Percentiles rank a stretch among this genome's conserved stretches.
Conservation (phyloP, 2,329 filamentous ascomycete species). For the Tolypocladium ovalisporum region DNA sequence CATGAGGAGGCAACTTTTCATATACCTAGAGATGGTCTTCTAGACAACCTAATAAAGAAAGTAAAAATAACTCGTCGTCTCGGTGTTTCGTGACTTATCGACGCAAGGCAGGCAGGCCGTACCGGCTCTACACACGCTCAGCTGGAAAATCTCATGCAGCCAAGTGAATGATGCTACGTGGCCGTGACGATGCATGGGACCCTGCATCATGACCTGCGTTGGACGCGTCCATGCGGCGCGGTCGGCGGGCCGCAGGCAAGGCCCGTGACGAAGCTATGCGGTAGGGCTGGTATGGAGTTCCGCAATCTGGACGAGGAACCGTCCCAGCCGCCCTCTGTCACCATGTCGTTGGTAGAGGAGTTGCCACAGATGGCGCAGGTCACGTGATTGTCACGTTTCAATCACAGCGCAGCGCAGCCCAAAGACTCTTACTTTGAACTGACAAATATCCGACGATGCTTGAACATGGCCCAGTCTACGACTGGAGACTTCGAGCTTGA, state of each 20-base stretch:
- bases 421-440: not conserved
- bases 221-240: too few species aligned
- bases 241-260: not conserved
- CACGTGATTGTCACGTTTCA: not conserved
- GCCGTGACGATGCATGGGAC: not conserved
- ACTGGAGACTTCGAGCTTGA: too few species aligned
- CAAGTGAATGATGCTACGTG: not conserved
- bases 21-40: conserved; percentile 24
- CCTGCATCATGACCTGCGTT: not conserved
- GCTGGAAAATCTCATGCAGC: not conserved
- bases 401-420: not conserved
- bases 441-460: not conserved
- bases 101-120: too few species aligned
- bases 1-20: conserved; percentile 24
- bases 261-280: not conserved
- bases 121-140: too few species aligned
- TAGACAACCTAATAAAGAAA: conserved; percentile 32
- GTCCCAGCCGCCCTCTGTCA: too few species aligned
- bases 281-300: not conserved
- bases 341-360: not conserved
- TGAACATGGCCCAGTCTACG: not conserved
- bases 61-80: conserved; percentile 17
- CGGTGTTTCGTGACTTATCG: not conserved
- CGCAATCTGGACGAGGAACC: not conserved
- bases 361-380: not conserved